Conservation (phyloP, 2,329 filamentous ascomycete genomes). For the Aureobasidium melanogenum region DNA sequence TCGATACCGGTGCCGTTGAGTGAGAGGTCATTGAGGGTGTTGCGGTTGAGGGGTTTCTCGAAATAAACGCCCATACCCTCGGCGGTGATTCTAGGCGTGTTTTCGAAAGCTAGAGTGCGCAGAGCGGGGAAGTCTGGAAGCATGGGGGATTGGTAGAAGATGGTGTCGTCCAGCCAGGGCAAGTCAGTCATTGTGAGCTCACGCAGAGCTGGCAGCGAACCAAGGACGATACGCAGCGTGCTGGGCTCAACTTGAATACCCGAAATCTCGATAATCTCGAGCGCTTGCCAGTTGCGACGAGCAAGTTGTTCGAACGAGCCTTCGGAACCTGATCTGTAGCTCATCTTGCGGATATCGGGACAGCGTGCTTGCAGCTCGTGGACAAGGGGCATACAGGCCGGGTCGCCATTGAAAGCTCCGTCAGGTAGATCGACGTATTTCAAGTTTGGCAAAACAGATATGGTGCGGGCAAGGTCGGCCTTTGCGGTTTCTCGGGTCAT, state of each 20-base stretch:
- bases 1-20: conserved; percentile 65
- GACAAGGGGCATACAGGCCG: conserved; percentile 63
- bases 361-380: conserved; percentile 80
- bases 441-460: conserved; percentile 76
- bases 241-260: conserved; percentile 61
- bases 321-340: conserved; percentile 70
- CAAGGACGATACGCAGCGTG: conserved; percentile 62
- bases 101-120: conserved; percentile 62
- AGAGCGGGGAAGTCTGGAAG: conserved; percentile 67
- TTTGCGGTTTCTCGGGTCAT: conserved; percentile 88
- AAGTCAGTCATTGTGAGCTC: conserved; percentile 68
- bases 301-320: conserved; percentile 63
- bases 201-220: conserved; percentile 55
- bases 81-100: conserved; percentile 62
- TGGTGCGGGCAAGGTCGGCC: conserved; percentile 72
- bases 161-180: conserved; percentile 62
- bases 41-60: conserved; percentile 48
- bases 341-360: conserved; percentile 80
- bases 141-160: conserved; percentile 56
- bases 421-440: conserved; percentile 86
- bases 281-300: conserved; percentile 56
- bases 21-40: conserved; percentile 57
- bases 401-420: conserved; percentile 75
- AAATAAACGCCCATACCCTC: conserved; percentile 64
- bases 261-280: conserved; percentile 65